Evolutionary conservation across 768 basidiomycete genomes (phyloP), one percentile per base, ranked within the genome.

Genomic region (Lactarius deliciosus): DNA sequence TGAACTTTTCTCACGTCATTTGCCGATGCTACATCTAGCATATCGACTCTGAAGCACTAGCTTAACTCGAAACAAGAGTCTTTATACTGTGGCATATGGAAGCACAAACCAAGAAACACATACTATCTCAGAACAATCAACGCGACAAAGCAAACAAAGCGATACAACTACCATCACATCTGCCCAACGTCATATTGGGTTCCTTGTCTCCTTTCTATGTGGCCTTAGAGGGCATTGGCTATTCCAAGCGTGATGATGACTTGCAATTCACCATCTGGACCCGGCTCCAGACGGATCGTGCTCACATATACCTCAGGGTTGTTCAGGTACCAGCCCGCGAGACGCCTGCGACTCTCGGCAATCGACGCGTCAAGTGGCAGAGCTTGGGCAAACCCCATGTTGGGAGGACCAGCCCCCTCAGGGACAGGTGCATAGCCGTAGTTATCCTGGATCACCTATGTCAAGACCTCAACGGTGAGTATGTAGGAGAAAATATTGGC

Each of bases 241-340:
- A 59, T 59, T 9, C 47, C 64, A 15, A 64, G 15, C 11, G 10
- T 34, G 50, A 64, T 64, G 15, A 60, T 25, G 20, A 64, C 40
- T 34, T 38, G 47, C 3, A 54, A 11, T 9, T 28, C 22, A 34
- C 64, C 58, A 15, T 50, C 25, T 3, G 53, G 28, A 2, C 64
- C 50, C 2, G 3, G n/a, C 22, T 60, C 58, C 20, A 55, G 20
- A 30, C 38, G 58, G 20, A 64, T 38, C 15, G 30, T 20, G 28
- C 53, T 41, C 41, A 64, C 30, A 9, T 32, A n/a, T 3, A 22
- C 10, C 6, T 41, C 47, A 5, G 58, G 58, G 58, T 64, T 53
- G 28, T 60, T 41, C 38, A 64, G 22, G 50, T 64, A 60, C 30
- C 38, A 30, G 9, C 10, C 36, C 9, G 58, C 64, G 18, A 60